phyloP scores from a whole-genome alignment of 768 basidiomycete genomes.

The Leccinellum albellum region DNA sequence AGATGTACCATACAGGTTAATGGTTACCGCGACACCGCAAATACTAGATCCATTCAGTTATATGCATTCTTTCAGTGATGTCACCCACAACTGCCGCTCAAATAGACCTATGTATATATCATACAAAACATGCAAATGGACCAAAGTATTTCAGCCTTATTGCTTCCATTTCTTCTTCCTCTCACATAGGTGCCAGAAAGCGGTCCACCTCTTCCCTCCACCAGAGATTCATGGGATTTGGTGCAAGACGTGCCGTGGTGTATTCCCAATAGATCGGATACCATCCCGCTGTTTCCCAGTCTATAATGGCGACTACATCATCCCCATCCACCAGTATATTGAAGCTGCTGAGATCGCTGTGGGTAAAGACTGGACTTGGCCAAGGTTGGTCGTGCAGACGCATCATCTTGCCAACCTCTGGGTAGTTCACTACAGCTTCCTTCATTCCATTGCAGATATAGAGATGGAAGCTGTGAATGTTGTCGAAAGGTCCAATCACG shows the following conservation, averaged over 20 bases:
- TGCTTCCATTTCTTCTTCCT: no score
- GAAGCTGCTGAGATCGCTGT: not conserved
- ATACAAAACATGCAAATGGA: not conserved
- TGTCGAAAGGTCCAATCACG: not conserved
- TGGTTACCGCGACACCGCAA: no score
- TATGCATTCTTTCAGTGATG: no score
- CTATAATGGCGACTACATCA: not conserved
- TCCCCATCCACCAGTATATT: not conserved
- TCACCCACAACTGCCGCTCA: no score
- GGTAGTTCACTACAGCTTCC: no score
- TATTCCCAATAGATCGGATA: conserved; percentile 1
- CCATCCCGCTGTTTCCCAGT: conserved; percentile 1
- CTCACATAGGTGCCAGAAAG: no score
- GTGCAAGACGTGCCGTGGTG: not conserved
- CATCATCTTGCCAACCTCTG: not conserved
- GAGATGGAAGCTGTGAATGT: not conserved
- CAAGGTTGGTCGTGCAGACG: not conserved
- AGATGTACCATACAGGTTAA: no score
- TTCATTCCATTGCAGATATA: not conserved
- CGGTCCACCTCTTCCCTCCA: no score
- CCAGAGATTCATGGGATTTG: no score
- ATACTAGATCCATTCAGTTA: no score
- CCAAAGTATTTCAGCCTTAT: not conserved
- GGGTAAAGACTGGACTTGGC: not conserved
- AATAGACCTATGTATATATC: no score